Evolutionary conservation across 371 early-diverging fungal genomes (phyloP).

Genomic region (Syncephalastrum racemosum): DNA sequence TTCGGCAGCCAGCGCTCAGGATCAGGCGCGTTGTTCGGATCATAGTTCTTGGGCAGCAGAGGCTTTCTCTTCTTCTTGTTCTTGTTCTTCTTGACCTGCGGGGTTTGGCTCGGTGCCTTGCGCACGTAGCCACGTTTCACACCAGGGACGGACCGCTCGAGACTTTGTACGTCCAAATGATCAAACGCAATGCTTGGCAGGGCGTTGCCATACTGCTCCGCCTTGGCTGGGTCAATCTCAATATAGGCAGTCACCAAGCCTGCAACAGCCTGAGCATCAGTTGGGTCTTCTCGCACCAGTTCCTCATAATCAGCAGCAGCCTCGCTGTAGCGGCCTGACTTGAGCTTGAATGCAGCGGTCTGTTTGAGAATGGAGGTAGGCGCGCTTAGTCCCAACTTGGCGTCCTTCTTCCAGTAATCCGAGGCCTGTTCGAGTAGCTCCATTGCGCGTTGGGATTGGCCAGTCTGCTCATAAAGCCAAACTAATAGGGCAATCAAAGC

Average conservation of each 20-base stretch:
- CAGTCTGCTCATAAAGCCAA: conserved; percentile 71
- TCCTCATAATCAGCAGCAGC: conserved; percentile 72
- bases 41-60: conserved; percentile 59
- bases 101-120: conserved; percentile 22
- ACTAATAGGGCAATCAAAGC: conserved; percentile 68
- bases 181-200: conserved; percentile 49
- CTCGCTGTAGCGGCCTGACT: conserved; percentile 55
- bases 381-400: conserved; percentile 16
- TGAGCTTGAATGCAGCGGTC: conserved; percentile 71
- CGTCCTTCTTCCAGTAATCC: conserved; percentile 53
- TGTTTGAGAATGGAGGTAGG: conserved; percentile 59
- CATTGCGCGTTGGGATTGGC: conserved; percentile 60
- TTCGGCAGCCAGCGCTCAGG: conserved; percentile 81
- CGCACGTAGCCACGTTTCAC: conserved; percentile 62
- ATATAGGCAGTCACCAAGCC: conserved; percentile 70
- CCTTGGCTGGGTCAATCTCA: conserved; percentile 63
- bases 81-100: conserved; percentile 12
- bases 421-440: conserved; percentile 58
- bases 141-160: conserved; percentile 63
- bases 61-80: conserved; percentile 65
- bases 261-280: conserved; percentile 65
- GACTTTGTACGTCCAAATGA: conserved; percentile 50
- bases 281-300: conserved; percentile 68
- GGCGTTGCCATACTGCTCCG: conserved; percentile 67
- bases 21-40: conserved; percentile 57